These are phyloP conservation scores for Beauveria brongniartii DNA, from an alignment of 2,329 filamentous ascomycete genomes.

Conservation along the genomic window DNA sequence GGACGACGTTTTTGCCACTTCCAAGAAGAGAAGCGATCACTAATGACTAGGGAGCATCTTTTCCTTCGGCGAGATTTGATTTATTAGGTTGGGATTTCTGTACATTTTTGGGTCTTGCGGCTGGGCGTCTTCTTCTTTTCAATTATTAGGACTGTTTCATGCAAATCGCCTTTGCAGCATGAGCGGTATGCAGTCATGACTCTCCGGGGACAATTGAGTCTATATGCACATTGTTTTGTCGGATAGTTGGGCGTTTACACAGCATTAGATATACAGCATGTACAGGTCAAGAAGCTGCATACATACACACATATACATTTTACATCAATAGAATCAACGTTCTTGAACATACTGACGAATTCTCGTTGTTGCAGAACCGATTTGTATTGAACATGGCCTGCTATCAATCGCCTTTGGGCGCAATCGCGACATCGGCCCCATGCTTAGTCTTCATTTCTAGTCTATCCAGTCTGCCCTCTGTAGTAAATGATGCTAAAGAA, in stretches of 20 bases:
- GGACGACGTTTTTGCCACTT: slow-evolving; percentile 35
- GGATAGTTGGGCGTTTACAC: not conserved
- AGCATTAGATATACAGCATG: not conserved
- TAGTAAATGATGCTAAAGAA: not conserved
- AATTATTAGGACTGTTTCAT: not conserved
- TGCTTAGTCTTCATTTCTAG: not conserved
- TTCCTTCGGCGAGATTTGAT: not conserved
- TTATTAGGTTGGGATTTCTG: too few relatives aligned
- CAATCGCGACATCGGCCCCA: not conserved
- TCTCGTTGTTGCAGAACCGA: too few relatives aligned
- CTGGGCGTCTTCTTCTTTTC: not conserved
- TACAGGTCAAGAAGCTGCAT: not conserved
- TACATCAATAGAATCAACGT: not conserved
- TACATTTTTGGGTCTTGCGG: not conserved
- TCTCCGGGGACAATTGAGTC: not conserved
- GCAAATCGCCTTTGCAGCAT: not conserved
- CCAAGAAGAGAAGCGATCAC: slow-evolving; percentile 14
- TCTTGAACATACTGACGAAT: too few relatives aligned
- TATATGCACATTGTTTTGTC: not conserved
- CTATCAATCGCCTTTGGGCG: too few relatives aligned
- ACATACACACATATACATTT: not conserved
- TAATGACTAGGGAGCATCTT: not conserved
- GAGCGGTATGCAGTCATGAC: not conserved
- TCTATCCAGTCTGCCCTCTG: not conserved
- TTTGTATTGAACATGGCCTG: too few relatives aligned